Evolutionary conservation across 106 monocot species (phyloP).

Genomic region (Narthecium ossifragum): DNA sequence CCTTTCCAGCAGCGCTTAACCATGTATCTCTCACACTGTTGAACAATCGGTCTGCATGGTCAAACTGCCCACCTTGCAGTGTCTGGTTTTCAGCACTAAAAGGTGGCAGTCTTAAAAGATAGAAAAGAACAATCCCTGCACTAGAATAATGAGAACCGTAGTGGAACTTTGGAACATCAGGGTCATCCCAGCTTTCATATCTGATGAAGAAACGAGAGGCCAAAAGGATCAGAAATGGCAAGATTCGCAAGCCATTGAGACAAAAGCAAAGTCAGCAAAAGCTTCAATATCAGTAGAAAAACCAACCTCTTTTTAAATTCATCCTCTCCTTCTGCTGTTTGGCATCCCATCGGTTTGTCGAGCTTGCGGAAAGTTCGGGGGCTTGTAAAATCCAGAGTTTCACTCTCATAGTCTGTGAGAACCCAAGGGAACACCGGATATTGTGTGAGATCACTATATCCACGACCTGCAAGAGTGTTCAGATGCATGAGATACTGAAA

Average conservation of each 20-base stretch:
- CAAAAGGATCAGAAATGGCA: background rate
- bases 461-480: slow-evolving; percentile 96
- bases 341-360: slow-evolving; percentile 99
- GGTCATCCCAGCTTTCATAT: slow-evolving; percentile 99
- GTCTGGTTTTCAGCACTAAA: slow-evolving; percentile 91
- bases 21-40: slow-evolving; percentile 92
- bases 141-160: slow-evolving; percentile 99
- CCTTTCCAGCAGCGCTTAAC: slow-evolving; percentile 91
- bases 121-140: slow-evolving; percentile 98
- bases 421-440: slow-evolving; percentile 99
- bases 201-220: slow-evolving; percentile 24
- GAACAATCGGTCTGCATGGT: slow-evolving; percentile 94
- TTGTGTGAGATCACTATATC: slow-evolving; percentile 97
- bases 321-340: slow-evolving; percentile 83
- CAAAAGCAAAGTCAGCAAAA: background rate
- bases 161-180: slow-evolving; percentile 97
- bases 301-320: slow-evolving; percentile 88
- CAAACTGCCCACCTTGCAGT: slow-evolving; percentile 95
- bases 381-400: slow-evolving; percentile 61
- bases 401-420: slow-evolving; percentile 92
- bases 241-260: background rate
- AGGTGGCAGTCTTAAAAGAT: slow-evolving; percentile 86
- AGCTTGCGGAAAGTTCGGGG: slow-evolving; percentile 81
- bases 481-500: slow-evolving; percentile 99
- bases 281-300: background rate